Evolutionary conservation across 2,329 filamentous ascomycete genomes (phyloP).

Genomic region (Dactylellina sp.): DNA sequence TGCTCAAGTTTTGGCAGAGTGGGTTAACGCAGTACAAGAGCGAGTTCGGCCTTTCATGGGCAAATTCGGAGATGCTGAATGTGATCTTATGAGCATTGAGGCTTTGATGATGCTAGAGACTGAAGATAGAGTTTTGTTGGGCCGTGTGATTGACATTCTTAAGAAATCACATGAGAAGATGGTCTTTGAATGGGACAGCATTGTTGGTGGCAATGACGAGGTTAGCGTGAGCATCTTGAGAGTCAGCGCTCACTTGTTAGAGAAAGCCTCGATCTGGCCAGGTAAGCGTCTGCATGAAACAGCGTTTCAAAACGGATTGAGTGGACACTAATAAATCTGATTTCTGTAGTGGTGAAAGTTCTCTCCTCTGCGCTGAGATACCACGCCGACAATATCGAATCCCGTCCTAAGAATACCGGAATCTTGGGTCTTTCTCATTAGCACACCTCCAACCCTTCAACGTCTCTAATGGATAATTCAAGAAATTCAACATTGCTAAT

Average conservation of each 20-base stretch:
- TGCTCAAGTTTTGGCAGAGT: slow-evolving; percentile 91
- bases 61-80: slow-evolving; percentile 82
- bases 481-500: slow-evolving; percentile 53
- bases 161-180: slow-evolving; percentile 82
- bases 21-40: slow-evolving; percentile 92
- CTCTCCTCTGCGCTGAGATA: slow-evolving; percentile 60
- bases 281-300: slow-evolving; percentile 69
- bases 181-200: slow-evolving; percentile 63
- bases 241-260: slow-evolving; percentile 86
- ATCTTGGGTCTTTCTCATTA: slow-evolving; percentile 36
- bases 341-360: slow-evolving; percentile 32
- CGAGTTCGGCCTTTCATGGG: slow-evolving; percentile 90
- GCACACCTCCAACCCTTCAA: slow-evolving; percentile 1
- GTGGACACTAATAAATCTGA: not conserved
- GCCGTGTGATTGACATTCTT: slow-evolving; percentile 84
- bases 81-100: slow-evolving; percentile 82
- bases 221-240: slow-evolving; percentile 86
- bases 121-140: slow-evolving; percentile 86
- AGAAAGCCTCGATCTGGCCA: slow-evolving; percentile 92
- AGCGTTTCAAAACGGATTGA: not conserved
- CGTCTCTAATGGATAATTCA: slow-evolving; percentile 10
- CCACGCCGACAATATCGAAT: slow-evolving; percentile 61
- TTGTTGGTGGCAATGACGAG: slow-evolving; percentile 69
- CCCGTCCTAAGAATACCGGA: slow-evolving; percentile 57
- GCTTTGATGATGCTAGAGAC: slow-evolving; percentile 91